A percentile compares a stretch with the other conserved stretches of the same genome.
These are phyloP conservation scores for Nakaseomyces uthaithaninus DNA, from an alignment of 1,139 yeast species.

Conservation along the genomic window DNA sequence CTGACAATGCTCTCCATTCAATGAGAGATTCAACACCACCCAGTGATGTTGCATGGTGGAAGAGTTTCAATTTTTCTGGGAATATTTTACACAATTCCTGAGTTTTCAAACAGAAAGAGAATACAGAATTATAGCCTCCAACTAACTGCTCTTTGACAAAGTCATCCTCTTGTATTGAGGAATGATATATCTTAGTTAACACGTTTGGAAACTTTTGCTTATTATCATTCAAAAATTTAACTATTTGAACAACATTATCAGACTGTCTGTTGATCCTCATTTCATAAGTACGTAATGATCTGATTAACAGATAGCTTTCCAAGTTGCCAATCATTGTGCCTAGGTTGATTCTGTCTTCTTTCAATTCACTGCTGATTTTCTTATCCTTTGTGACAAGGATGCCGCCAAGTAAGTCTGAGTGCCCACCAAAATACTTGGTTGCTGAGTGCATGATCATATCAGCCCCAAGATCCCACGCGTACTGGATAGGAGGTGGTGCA, in stretches of 20 bases:
- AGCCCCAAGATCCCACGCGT: conserved; percentile 73
- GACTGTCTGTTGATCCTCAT: conserved; percentile 63
- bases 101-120: conserved; percentile 49
- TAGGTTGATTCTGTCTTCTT: conserved; percentile 53
- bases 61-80: conserved; percentile 62
- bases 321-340: conserved; percentile 77
- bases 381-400: conserved; percentile 54
- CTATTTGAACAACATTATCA: conserved; percentile 54
- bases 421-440: conserved; percentile 88
- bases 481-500: conserved; percentile 86
- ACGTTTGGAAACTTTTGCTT: conserved; percentile 33
- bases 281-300: conserved; percentile 76
- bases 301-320: conserved; percentile 62
- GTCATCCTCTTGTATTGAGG: conserved; percentile 61
- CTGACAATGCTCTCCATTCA: conserved; percentile 84
- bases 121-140: conserved; percentile 65
- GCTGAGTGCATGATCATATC: conserved; percentile 88
- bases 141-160: conserved; percentile 59
- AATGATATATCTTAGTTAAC: conserved; percentile 51
- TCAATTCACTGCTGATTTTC: conserved; percentile 39
- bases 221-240: conserved; percentile 48
- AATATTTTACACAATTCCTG: conserved; percentile 52
- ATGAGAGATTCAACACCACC: conserved; percentile 88
- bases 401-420: conserved; percentile 86
- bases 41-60: conserved; percentile 84